A percentile compares a stretch with the other conserved stretches of the same genome.
phyloP scores from a whole-genome alignment of 805 yeast genomes.

The Candida endomychidarum region DNA sequence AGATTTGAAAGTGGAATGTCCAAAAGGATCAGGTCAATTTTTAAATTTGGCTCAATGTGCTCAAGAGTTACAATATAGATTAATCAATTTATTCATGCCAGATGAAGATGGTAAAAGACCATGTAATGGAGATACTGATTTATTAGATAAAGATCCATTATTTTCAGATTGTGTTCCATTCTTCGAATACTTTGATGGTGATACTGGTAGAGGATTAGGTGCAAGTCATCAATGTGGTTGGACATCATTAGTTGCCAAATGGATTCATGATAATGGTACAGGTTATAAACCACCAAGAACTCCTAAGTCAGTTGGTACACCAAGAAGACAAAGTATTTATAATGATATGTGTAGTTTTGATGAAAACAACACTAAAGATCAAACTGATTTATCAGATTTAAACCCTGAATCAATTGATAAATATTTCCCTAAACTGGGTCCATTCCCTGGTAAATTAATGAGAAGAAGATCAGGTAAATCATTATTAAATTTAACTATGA shows the following conservation, averaged over 20 bases:
- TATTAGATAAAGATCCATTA: conserved; percentile 57
- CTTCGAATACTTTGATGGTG: conserved; percentile 90
- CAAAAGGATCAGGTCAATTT: conserved; percentile 75
- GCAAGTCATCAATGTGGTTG: conserved; percentile 95
- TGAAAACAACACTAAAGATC: conserved; percentile 14
- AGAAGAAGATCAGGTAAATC: conserved; percentile 79
- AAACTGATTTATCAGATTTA: conserved; percentile 12
- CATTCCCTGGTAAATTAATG: conserved; percentile 52
- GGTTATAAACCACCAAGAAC: conserved; percentile 56
- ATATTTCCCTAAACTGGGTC: conserved; percentile 46
- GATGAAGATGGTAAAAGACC: conserved; percentile 70
- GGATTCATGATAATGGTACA: conserved; percentile 86
- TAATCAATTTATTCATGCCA: conserved; percentile 73
- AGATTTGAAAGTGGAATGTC: conserved; percentile 81
- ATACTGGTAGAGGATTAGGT: conserved; percentile 90
- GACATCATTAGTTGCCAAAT: conserved; percentile 90
- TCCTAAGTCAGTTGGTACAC: conserved; percentile 30
- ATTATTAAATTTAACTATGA: conserved; percentile 63
- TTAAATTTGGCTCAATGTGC: conserved; percentile 87
- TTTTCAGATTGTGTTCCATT: conserved; percentile 78
- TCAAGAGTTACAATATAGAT: conserved; percentile 82
- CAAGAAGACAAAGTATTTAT: conserved; percentile 29
- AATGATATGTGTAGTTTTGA: conserved; percentile 17
- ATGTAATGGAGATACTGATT: conserved; percentile 65
- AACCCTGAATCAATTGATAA: conserved; percentile 35